Evolutionary conservation across 352 stramenopile species (phyloP), one percentile per base, ranked within the genome.

Genomic region (Blastocystis sp.): DNA sequence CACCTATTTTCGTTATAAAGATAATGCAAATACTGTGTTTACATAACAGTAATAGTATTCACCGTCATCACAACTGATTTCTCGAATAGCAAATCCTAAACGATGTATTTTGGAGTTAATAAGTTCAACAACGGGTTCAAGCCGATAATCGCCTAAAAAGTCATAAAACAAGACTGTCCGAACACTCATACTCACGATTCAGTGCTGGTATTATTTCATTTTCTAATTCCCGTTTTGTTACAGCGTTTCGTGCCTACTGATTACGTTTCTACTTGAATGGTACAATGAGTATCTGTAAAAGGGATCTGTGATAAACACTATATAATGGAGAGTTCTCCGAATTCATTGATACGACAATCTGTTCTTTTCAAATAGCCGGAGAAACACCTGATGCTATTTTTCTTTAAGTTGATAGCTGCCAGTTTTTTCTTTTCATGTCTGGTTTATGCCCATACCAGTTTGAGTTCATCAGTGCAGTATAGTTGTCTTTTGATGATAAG

Each of bases 41-140:
- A 59, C 37, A 51, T 43, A 78, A 54, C 66, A 78, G 43, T 78
- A 78, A 39, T 78, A 78, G 39, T 29, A 58, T 14, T 39, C 37
- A 27, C 66, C 66, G 27, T 78, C 66, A 78, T 78, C 66, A 58
- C 66, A 78, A 27, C 24, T 54, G 9, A 21, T 59, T 35, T 78
- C 66, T 14, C 19, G 32, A 27, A 78, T 78, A 19, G 66, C 37
- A 27, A 78, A 78, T 39, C 39, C 37, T 4, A 78, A 57, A 54
- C 58, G 42, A n/a, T 51, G 37, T 27, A 78, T 7, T 29, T 78
- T 78, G 1, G 42, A 39, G 32, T 78, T 78, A 14, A 78, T 78
- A 29, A 39, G 12, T 21, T 54, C 43, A 11, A 78, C 21, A 4
- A 56, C 66, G n/a, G 19, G 5, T 14, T 9, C 21, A 7, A 58